phyloP scores from a whole-genome alignment of 768 basidiomycete species.

The Polyporus arcularius region DNA sequence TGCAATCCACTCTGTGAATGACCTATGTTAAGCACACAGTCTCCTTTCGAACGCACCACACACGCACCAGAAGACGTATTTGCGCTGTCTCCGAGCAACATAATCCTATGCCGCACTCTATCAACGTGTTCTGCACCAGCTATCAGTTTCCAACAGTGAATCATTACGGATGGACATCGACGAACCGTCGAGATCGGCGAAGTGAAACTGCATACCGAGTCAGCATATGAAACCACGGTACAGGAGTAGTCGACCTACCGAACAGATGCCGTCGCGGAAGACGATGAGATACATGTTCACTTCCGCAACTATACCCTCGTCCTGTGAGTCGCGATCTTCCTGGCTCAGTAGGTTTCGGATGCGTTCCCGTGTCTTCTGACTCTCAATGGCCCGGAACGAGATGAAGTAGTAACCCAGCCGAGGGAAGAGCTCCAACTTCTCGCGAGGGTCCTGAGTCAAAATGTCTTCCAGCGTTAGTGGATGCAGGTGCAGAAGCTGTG shows the following conservation, averaged over 20 bases:
- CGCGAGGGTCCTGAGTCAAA: slow-evolving; percentile 85
- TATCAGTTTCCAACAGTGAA: slow-evolving; percentile 2
- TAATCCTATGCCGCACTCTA: slow-evolving; percentile 70
- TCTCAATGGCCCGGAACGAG: slow-evolving; percentile 82
- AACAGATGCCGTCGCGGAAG: slow-evolving; percentile 84
- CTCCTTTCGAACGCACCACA: neutral
- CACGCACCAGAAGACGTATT: slow-evolving; percentile 72
- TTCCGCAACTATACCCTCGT: slow-evolving; percentile 60
- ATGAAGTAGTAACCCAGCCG: slow-evolving; percentile 92
- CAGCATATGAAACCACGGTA: neutral
- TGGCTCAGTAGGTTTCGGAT: slow-evolving; percentile 29
- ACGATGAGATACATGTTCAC: slow-evolving; percentile 89
- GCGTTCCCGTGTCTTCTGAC: slow-evolving; percentile 43
- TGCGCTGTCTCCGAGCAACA: slow-evolving; percentile 58
- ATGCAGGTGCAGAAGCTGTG: slow-evolving; percentile 81
- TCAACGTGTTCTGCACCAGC: slow-evolving; percentile 66
- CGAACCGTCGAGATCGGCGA: slow-evolving; percentile 74
- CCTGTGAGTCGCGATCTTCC: slow-evolving; percentile 25
- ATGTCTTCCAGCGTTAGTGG: slow-evolving; percentile 94
- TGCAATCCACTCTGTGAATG: slow-evolving; percentile 81
- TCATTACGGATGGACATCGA: neutral
- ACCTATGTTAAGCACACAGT: no score
- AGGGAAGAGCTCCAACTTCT: slow-evolving; percentile 88
- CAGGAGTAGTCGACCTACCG: slow-evolving; percentile 43
- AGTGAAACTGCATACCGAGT: slow-evolving; percentile 73